phyloP scores from a whole-genome alignment of 2,329 filamentous ascomycete species.

The Tympanopsis confertula region DNA sequence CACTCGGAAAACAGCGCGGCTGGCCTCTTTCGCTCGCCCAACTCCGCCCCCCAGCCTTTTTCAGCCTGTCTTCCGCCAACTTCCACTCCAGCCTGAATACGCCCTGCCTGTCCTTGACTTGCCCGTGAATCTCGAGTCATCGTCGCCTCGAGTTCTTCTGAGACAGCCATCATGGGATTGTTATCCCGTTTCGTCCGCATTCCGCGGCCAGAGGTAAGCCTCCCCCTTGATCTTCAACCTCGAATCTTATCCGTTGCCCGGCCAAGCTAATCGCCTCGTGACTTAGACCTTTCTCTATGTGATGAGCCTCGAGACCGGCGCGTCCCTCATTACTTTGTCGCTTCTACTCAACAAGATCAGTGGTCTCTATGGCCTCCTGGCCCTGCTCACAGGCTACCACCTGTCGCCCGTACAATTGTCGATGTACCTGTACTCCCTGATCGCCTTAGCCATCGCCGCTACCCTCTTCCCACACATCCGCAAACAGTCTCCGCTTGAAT shows the following conservation, averaged over 20 bases:
- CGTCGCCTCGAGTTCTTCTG: neutral
- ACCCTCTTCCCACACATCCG: constrained; percentile 72
- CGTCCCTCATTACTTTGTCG: constrained; percentile 71
- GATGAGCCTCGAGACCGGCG: constrained; percentile 76
- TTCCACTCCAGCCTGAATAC: neutral
- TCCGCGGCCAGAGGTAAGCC: constrained; percentile 1
- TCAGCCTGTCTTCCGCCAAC: neutral
- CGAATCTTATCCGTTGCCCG: neutral
- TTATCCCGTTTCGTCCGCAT: constrained; percentile 1
- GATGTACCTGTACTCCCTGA: constrained; percentile 81
- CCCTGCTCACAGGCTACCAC: constrained; percentile 74
- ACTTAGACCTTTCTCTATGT: constrained; percentile 72
- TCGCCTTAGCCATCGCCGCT: constrained; percentile 55
- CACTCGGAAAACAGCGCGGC: too few species aligned
- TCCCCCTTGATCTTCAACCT: neutral
- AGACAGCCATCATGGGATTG: neutral
- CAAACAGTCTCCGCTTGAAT: constrained; percentile 66
- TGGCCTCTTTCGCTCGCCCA: too few species aligned
- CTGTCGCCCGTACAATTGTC: constrained; percentile 75
- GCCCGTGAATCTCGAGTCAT: neutral
- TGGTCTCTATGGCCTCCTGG: constrained; percentile 80
- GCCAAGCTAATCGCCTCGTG: neutral
- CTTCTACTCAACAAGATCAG: constrained; percentile 87
- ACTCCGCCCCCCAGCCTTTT: neutral
- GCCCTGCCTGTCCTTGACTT: too few species aligned